Base-by-base conservation (phyloP, 306 rosid species). In the Cajanus cajan region DNA sequence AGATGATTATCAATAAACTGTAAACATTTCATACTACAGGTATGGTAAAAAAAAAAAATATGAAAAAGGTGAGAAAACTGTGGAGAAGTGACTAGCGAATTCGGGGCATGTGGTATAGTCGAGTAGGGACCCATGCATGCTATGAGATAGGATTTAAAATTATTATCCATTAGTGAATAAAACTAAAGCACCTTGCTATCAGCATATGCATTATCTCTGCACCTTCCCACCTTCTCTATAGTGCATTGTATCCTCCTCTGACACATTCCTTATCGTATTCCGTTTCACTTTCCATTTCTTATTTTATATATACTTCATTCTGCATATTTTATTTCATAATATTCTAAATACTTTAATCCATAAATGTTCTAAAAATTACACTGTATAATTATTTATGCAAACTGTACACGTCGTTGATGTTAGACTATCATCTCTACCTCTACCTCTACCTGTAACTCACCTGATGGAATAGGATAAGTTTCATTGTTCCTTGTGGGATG, bases 221-320 rank as follows among this genome's bases (percentile, higher is more conserved):
- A 74, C 77, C 54, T 48, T 62, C 37, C 13, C 64, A 69, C 50
- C 78, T 36, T 68, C 40, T 76, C 1, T 65, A 24, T 41, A 52
- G 86, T 89, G 87, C 88, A 86, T 68, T 87, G 89, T 65, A 90
- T 90, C 82, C 74, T 76, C 44, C 83, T 88, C 89, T 81, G 88
- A 85, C 90, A 82, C 86, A 67, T 77, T 78, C 81, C 63, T 83
- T 79, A 18, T 83, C 84, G 18, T 68, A 52, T 61, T 82, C 78
- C 50, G 1, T 47, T 71, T 71, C 57, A 12, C 73, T 67, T 67
- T 41, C 8, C 54, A 5, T 67, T 37, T 64, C 0, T 22, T 40
- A 14, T 63, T 68, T 68, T 0, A n/a, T n/a, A n/a, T 0, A 6
- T 44, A 14, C 57, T 43, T 45, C 39, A 68, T 21, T 44, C 40